These are phyloP conservation scores for Areca catechu DNA, from an alignment of 176 grass and related monocot species.

Conservation along the genomic window DNA sequence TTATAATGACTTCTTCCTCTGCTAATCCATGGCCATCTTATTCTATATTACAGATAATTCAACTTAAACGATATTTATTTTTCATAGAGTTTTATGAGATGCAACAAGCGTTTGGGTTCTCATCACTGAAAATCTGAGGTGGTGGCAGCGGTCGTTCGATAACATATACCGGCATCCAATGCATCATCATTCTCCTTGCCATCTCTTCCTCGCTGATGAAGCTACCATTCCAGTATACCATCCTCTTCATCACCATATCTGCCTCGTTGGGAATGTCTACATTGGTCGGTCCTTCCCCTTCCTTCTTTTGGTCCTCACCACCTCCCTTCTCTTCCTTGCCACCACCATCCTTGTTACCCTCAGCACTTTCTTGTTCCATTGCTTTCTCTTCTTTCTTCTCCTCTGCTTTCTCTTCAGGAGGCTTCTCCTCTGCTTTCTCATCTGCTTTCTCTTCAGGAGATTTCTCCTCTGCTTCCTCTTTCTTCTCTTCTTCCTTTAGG, in stretches of 20 bases:
- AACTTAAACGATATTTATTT: too few species aligned
- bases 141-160: conserved; percentile 32
- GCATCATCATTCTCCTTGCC: conserved; percentile 39
- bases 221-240: conserved; percentile 41
- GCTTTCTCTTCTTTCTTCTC: conserved; percentile 31
- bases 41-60: too few species aligned
- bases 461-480: conserved; percentile 21
- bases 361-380: background rate
- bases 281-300: conserved; percentile 14
- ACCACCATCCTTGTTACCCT: conserved; percentile 5
- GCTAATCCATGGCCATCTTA: too few species aligned
- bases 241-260: conserved; percentile 53
- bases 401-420: conserved; percentile 7
- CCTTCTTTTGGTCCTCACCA: conserved; percentile 23
- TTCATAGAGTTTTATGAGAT: conserved; percentile 41
- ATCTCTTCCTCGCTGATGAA: conserved; percentile 35
- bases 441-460: conserved; percentile 12
- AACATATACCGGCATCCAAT: conserved; percentile 35
- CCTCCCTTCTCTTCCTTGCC: conserved; percentile 23
- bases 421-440: conserved; percentile 12
- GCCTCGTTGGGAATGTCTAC: conserved; percentile 24
- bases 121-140: conserved; percentile 71
- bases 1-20: too few species aligned
- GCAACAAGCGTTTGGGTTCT: conserved; percentile 74
- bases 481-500: conserved; percentile 34